These are phyloP conservation scores for Silene uniflora DNA, from an alignment of 148 eudicot species.

Conservation along the genomic window DNA sequence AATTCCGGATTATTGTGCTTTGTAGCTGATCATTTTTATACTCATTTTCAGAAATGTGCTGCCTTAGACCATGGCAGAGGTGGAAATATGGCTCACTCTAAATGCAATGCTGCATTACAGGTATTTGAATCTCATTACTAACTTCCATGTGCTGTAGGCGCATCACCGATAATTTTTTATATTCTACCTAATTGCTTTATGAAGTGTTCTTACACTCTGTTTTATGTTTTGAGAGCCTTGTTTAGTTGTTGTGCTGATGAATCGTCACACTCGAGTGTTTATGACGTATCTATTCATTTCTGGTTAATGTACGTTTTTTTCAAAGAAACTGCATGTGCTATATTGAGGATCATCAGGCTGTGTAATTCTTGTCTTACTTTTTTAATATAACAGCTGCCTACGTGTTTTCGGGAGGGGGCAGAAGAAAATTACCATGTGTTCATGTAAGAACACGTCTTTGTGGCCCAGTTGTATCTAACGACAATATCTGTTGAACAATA, in stretches of 20 bases:
- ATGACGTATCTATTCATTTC: neutral
- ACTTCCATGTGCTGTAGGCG: neutral
- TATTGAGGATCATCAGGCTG: neutral
- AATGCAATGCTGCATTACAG: slow-evolving; percentile 70
- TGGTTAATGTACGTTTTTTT: neutral
- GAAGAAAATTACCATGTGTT: slow-evolving; percentile 40
- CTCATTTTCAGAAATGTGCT: slow-evolving; percentile 54
- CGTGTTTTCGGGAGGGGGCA: slow-evolving; percentile 51
- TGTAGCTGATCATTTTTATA: neutral
- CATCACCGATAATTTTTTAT: neutral
- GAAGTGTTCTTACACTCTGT: neutral
- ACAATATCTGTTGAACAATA: neutral
- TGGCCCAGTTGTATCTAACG: slow-evolving; percentile 13
- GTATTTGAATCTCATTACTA: slow-evolving; percentile 20
- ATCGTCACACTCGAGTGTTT: neutral
- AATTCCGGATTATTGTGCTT: neutral
- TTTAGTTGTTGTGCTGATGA: slow-evolving; percentile 8
- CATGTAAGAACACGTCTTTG: slow-evolving; percentile 26
- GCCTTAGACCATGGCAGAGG: slow-evolving; percentile 67
- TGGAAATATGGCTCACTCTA: slow-evolving; percentile 51
- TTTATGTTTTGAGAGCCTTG: neutral
- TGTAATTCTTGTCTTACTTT: neutral
- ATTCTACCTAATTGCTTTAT: neutral
- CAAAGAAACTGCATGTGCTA: neutral
- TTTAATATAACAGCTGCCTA: slow-evolving; percentile 41